Base-by-base conservation (phyloP, 768 basidiomycete genomes). In the Collybia mongolica region DNA sequence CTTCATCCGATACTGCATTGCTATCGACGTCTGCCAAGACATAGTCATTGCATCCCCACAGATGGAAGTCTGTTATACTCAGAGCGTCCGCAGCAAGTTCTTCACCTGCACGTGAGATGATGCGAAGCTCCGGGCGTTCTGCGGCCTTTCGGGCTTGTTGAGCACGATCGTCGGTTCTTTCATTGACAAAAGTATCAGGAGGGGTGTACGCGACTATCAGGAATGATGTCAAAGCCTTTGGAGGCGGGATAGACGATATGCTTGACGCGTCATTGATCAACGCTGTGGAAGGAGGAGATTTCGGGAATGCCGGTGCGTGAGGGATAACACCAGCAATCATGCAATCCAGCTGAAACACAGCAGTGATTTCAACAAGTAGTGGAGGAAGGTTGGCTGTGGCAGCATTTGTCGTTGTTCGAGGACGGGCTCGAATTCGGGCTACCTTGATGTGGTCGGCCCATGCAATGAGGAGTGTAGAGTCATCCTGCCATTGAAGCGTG, bases 371-470 rank as follows among this genome's bases (percentile, higher is more conserved):
- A 46, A 92, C 91, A 35, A 83, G 66, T 49, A 86, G 76, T 7
- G 85, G 83, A 0, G 84, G 76, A 7, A 76, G 67, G 51, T 75
- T 79, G 1, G 77, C 69, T 0, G 74, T 63, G 2, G 75, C 61
- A 4, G 77, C 65, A n/a, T 74, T 68, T 23, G 67, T 62, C 15
- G 71, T 66, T 0, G 72, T 67, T 14, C 77, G 74, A 44, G 80
- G 76, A 35, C 87, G 76, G 2, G 82, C 74, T 15, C 87, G 82
- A 48, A 96, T 78, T 11, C 90, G 82, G 5, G 88, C 93, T 20
- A 98, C 86, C 63, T 93, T 96, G 75, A 98, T 89, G 46, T 85
- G 77, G 67, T 95, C 90, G 8, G 94, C 93, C 97, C 95, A 98
- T 1, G 84, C 89, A 42, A 98, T 88, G 35, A 99, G 78, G 2